phyloP scores from a whole-genome alignment of 225 moss, liverwort and hornwort species.

The Lunularia cruciata region DNA sequence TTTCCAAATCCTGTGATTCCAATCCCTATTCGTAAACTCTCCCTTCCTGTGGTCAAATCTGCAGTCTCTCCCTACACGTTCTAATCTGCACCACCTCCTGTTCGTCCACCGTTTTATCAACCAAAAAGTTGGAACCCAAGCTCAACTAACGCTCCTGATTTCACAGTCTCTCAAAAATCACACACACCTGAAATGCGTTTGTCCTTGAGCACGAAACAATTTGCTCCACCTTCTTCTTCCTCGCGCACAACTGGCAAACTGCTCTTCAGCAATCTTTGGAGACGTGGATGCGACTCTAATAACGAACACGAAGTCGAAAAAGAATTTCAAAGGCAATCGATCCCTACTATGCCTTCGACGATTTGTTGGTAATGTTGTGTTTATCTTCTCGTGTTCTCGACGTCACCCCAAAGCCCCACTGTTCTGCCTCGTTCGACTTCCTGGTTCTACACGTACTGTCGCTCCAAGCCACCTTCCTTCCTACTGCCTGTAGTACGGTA shows the following conservation, averaged over 20 bases:
- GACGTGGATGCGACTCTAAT: background rate
- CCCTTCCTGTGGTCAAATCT: background rate
- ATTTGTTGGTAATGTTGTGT: no score
- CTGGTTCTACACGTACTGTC: no score
- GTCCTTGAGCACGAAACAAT: background rate
- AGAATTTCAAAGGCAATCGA: background rate
- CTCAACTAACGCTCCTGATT: background rate
- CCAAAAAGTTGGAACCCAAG: background rate
- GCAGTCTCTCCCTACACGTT: background rate
- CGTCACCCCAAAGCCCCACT: background rate
- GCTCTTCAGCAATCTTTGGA: background rate
- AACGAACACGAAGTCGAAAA: background rate
- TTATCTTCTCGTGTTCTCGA: background rate
- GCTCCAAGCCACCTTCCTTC: no score
- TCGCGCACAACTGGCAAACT: background rate
- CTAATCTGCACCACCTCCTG: background rate
- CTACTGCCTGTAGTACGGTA: no score
- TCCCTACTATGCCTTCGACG: no score
- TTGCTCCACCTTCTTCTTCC: background rate
- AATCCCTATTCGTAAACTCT: background rate
- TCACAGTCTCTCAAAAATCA: background rate
- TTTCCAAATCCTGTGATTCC: conserved; percentile 2
- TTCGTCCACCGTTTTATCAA: background rate
- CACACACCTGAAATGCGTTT: no score
- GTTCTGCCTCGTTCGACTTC: no score